Percentiles rank a stretch among this genome's conserved stretches.
Evolutionary conservation across 768 basidiomycete genomes (phyloP).

Genomic region (Polyporus arcularius): DNA sequence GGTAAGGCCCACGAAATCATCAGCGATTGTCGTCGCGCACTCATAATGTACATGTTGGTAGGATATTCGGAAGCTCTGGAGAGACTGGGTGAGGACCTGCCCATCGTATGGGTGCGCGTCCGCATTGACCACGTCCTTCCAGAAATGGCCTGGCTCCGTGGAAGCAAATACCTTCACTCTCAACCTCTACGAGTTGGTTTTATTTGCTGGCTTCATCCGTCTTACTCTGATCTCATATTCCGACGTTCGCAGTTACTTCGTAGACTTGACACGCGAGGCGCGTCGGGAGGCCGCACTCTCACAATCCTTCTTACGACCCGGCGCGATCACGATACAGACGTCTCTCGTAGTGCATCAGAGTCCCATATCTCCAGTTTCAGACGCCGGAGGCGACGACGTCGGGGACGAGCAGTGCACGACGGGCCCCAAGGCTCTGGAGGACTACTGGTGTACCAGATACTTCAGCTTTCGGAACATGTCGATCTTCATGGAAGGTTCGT

Average conservation of each 20-base stretch:
- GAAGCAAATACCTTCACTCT: neutral
- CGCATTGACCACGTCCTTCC: neutral
- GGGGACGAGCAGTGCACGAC: too few relatives aligned
- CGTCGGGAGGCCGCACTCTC: neutral
- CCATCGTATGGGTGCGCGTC: too few relatives aligned
- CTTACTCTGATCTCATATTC: neutral
- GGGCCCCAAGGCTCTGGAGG: too few relatives aligned
- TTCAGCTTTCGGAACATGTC: neutral
- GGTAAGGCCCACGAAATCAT: neutral
- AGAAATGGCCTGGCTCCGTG: constrained; percentile 3
- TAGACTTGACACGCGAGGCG: neutral
- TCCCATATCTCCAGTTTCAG: neutral
- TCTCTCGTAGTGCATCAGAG: neutral
- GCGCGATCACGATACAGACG: neutral
- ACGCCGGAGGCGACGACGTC: too few relatives aligned
- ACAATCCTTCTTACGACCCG: neutral
- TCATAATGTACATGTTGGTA: neutral
- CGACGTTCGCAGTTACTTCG: neutral
- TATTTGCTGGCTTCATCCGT: neutral
- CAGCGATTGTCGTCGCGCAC: neutral
- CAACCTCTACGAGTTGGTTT: constrained; percentile 2
- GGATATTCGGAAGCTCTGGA: constrained; percentile 6
- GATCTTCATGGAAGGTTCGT: constrained; percentile 7
- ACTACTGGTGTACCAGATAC: too few relatives aligned
- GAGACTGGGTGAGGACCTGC: neutral